Percentiles rank a stretch among this genome's conserved stretches.
Conservation (phyloP, 2,329 filamentous ascomycete species). For the Exophiala calicioides region DNA sequence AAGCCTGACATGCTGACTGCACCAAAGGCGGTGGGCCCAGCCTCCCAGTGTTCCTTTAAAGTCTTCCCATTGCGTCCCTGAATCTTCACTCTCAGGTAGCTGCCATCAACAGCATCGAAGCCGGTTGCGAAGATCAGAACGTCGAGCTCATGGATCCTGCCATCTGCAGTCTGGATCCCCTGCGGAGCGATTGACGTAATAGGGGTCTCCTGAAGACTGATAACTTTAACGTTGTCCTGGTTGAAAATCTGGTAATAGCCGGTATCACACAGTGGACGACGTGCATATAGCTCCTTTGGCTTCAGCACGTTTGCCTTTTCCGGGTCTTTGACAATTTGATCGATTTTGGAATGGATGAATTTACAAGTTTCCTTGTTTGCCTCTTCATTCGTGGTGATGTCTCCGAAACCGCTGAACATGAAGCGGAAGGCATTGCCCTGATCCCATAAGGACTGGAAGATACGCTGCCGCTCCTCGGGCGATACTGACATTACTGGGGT, state of each 20-base stretch:
- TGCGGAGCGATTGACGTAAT: slow-evolving; percentile 43
- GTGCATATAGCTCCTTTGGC: slow-evolving; percentile 23
- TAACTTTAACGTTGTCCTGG: slow-evolving; percentile 49
- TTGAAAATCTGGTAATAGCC: no score
- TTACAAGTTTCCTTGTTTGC: slow-evolving; percentile 56
- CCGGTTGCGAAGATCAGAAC: slow-evolving; percentile 42
- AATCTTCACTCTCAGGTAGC: slow-evolving; percentile 44
- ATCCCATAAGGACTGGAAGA: slow-evolving; percentile 36
- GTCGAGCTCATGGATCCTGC: slow-evolving; percentile 42
- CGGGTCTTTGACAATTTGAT: slow-evolving; percentile 53
- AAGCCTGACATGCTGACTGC: slow-evolving; percentile 43
- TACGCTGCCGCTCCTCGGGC: slow-evolving; percentile 22
- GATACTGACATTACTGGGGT: neutral
- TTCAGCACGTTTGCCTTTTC: slow-evolving; percentile 35
- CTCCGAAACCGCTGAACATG: slow-evolving; percentile 41
- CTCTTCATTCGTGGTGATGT: slow-evolving; percentile 39
- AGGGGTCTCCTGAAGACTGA: slow-evolving; percentile 45
- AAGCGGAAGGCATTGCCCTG: slow-evolving; percentile 41
- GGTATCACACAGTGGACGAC: slow-evolving; percentile 23
- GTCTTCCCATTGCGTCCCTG: slow-evolving; percentile 37
- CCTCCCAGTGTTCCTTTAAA: slow-evolving; percentile 39
- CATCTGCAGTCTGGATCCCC: slow-evolving; percentile 44
- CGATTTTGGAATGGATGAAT: slow-evolving; percentile 58
- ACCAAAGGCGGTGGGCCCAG: slow-evolving; percentile 40
- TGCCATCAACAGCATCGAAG: slow-evolving; percentile 45